Base-by-base conservation (phyloP, 768 basidiomycete genomes). In the Amanita inopinata region DNA sequence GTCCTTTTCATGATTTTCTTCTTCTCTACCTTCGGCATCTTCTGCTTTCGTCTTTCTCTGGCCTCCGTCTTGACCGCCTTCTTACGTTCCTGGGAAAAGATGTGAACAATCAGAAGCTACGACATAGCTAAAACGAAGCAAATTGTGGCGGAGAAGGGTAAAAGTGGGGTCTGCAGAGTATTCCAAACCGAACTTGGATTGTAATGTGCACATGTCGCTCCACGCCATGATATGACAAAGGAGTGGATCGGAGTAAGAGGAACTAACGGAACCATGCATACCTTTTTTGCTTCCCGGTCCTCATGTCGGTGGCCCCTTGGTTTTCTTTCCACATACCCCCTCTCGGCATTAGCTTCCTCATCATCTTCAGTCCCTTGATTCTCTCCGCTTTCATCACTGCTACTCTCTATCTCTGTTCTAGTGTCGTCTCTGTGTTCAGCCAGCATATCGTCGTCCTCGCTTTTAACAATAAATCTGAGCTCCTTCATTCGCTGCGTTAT, bases 21-120 rank as follows among this genome's bases (percentile, higher is more conserved):
- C 70, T 97, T 98, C 63, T 94, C 90, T 31, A 83, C 79, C 58
- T 98, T 98, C 34, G 93, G 87, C 71, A 97, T 90, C 67, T 98
- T 98, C 52, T 76, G 70, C 61, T 91, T 89, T 48, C 94, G 73
- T 59, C 76, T 85, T 65, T 96, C 92, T 54, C 81, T 73, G 28
- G 85, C 80, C 59, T 88, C 87, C 43, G 80, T 82, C 59, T 97
- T 97, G 19, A 73, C 76, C 3, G 80, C 79, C 57, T 88, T 88
- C 64, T 98, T 97, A 17, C 93, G 78, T 60, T 93, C 91, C 92
- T 94, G 51, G 12, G 45, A 43, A 43, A 46, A 43, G 25, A 43
- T n/a, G 38, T 37, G 23, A 45, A 30, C 15, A 15, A 32, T 35
- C 24, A 49, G 27, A n/a, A 28, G n/a, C n/a, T 7, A 28, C 27